Percentiles rank a stretch among this genome's conserved stretches.
These are phyloP conservation scores for Picea glauca DNA, from an alignment of 75 land plant species.

Conservation along the genomic window DNA sequence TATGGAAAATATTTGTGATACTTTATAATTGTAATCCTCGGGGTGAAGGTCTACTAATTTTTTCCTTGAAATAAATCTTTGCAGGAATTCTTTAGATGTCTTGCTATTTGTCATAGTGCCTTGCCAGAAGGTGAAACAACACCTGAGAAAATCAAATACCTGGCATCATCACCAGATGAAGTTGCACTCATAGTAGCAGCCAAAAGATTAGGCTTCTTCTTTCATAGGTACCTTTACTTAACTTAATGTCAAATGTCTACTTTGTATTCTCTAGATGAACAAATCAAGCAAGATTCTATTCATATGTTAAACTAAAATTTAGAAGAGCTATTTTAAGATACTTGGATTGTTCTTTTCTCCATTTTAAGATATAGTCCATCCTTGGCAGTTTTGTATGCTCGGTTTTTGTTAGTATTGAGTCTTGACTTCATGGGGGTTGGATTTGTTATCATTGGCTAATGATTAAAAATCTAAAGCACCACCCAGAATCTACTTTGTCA, in stretches of 20 bases:
- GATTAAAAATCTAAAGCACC: too few relatives aligned
- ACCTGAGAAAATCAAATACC: constrained; percentile 36
- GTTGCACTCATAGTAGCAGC: constrained; percentile 51
- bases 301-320: neutral
- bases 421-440: too few relatives aligned
- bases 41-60: neutral
- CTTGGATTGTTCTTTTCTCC: too few relatives aligned
- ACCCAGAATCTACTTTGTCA: too few relatives aligned
- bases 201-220: constrained; percentile 50
- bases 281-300: neutral
- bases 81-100: constrained; percentile 60
- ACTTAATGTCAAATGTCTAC: neutral
- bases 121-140: constrained; percentile 41
- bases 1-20: neutral
- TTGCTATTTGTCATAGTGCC: constrained; percentile 49
- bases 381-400: too few relatives aligned
- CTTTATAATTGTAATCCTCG: neutral
- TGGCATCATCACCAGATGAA: constrained; percentile 53
- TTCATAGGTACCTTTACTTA: constrained; percentile 13
- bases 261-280: neutral
- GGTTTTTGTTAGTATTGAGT: too few relatives aligned
- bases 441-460: too few relatives aligned
- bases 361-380: too few relatives aligned
- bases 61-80: neutral
- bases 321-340: neutral